Evolutionary conservation across 106 monocot species (phyloP), one percentile per base, ranked within the genome.

Genomic region (Cymbidium sinense): DNA sequence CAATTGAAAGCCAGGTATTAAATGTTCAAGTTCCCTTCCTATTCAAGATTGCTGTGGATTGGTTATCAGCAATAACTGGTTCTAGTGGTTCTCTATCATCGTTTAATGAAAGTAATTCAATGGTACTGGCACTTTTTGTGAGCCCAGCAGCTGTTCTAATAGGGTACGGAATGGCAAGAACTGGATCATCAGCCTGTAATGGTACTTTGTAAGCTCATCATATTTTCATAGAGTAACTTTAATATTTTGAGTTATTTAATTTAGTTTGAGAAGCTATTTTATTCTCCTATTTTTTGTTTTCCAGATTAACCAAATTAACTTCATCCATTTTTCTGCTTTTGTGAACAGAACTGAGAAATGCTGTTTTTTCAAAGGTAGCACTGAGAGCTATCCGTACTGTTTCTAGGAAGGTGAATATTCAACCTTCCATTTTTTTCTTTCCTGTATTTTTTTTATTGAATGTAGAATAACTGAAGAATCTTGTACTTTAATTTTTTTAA

Each of bases 1-100:
- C 2, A 52, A 78, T 78, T 76, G 21, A 75, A 81, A 70, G 77
- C 70, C 79, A 99, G 98, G 95, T 99, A 52, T 89, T 99, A 86
- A 99, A 99, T 86, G 95, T 99, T 72, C 99, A 99, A 95, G 92
- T 99, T 18, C 99, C 99, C 58, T 92, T 90, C 86, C 84, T 99
- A 41, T 99, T 99, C 87, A 99, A 99, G 88, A 90, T 95, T 82
- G 92, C 99, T 76, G 92, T 99, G 79, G 99, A 99, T 89, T 99
- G 99, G 99, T 85, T 99, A 54, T 82, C 99, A 75, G 86, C 88
- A 61, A 43, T 83, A 2, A 83, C 85, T 50, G 89, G 92, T 55
- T 77, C 89, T 81, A 78, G 77, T 78, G 80, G 20, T 51, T 78
- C 91, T 47, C 34, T 99, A 64, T 83, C 88, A 82, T 84, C 92